These are phyloP conservation scores for Lepidium africanum DNA, from an alignment of 345 rosid genomes.

Conservation along the genomic window DNA sequence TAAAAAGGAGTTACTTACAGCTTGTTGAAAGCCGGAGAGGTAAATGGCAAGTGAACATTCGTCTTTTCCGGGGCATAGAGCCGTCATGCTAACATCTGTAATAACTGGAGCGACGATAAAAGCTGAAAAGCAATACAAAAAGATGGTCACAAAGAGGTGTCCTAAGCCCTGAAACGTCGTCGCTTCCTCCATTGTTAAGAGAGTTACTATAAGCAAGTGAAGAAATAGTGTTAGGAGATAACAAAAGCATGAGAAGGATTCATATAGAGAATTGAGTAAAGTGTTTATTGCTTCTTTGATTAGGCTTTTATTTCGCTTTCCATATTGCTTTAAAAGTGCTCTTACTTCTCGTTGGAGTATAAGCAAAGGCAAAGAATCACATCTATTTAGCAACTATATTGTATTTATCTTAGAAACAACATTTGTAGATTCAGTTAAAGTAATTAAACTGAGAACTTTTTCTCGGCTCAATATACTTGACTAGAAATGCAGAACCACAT, in stretches of 20 bases:
- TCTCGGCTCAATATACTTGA: background rate
- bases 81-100: slow-evolving; percentile 75
- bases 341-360: slow-evolving; percentile 22
- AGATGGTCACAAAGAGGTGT: slow-evolving; percentile 61
- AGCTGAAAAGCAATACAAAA: slow-evolving; percentile 37
- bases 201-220: background rate
- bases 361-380: slow-evolving; percentile 6
- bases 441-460: background rate
- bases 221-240: background rate
- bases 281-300: slow-evolving; percentile 16
- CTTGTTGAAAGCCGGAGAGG: slow-evolving; percentile 78
- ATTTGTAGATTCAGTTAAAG: background rate
- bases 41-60: slow-evolving; percentile 89
- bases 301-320: background rate
- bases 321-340: background rate
- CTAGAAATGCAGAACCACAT: background rate
- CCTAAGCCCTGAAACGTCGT: slow-evolving; percentile 31
- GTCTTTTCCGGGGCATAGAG: slow-evolving; percentile 73
- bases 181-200: slow-evolving; percentile 19
- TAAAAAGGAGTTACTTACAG: slow-evolving; percentile 24
- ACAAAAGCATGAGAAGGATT: background rate
- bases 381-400: background rate
- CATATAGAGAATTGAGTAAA: background rate
- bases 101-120: slow-evolving; percentile 56
- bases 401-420: no score